These are phyloP conservation scores for Myxozyma neotropica DNA, from an alignment of 805 yeast species.

Conservation along the genomic window DNA sequence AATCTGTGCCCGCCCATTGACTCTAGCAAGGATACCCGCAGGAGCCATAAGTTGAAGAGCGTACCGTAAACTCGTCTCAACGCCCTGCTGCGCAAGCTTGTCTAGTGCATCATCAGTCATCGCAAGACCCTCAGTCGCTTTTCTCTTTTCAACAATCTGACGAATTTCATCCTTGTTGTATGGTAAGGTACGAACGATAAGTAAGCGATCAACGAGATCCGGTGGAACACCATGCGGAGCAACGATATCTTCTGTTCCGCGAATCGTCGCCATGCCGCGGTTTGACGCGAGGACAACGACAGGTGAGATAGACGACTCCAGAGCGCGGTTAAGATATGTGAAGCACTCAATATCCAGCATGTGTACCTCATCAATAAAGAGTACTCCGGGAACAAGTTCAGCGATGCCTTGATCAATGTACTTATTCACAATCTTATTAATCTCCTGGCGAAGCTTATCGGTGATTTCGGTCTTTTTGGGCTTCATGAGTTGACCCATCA, in stretches of 20 bases:
- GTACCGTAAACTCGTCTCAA: slow-evolving; percentile 81
- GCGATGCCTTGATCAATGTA: slow-evolving; percentile 99
- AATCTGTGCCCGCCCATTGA: slow-evolving; percentile 71
- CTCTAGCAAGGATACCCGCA: slow-evolving; percentile 76
- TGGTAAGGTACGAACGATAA: slow-evolving; percentile 91
- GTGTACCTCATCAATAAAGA: slow-evolving; percentile 97
- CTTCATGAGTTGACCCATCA: slow-evolving; percentile 96
- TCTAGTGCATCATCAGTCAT: slow-evolving; percentile 71
- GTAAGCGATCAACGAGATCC: slow-evolving; percentile 86
- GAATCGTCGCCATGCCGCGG: slow-evolving; percentile 86
- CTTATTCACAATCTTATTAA: slow-evolving; percentile 91
- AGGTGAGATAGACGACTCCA: slow-evolving; percentile 90
- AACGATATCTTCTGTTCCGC: slow-evolving; percentile 81
- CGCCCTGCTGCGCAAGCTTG: slow-evolving; percentile 71
- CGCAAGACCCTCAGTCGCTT: slow-evolving; percentile 72
- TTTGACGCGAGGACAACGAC: slow-evolving; percentile 94
- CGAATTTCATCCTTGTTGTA: slow-evolving; percentile 80
- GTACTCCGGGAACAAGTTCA: slow-evolving; percentile 94
- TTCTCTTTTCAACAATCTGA: slow-evolving; percentile 79
- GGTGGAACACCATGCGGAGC: slow-evolving; percentile 98
- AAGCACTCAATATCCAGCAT: slow-evolving; percentile 98
- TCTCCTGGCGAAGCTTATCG: slow-evolving; percentile 90
- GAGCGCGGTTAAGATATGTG: slow-evolving; percentile 89
- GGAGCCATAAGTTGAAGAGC: slow-evolving; percentile 91
- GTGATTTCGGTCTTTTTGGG: slow-evolving; percentile 97